phyloP scores from a whole-genome alignment of 345 rosid species.

The Eucalyptus tenuipes region DNA sequence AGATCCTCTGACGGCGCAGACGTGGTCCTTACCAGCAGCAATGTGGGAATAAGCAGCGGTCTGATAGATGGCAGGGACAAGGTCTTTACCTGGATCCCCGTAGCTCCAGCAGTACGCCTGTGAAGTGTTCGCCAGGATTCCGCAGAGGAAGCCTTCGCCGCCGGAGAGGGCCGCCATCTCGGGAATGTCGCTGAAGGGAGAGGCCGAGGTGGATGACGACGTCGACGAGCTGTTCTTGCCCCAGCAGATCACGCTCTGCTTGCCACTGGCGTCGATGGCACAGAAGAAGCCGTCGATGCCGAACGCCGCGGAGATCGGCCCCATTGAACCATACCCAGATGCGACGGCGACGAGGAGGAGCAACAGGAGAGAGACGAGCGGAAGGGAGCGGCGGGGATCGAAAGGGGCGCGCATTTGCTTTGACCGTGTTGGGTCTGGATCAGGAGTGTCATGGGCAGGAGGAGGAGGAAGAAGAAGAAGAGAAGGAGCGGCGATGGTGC shows the following conservation, averaged over 20 bases:
- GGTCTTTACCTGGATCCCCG: conserved; percentile 36
- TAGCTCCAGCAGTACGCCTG: conserved; percentile 61
- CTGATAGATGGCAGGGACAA: conserved; percentile 42
- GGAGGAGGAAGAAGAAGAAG: neutral
- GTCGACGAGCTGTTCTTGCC: conserved; percentile 40
- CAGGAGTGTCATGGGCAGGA: neutral
- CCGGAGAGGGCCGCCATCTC: conserved; percentile 63
- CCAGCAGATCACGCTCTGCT: conserved; percentile 79
- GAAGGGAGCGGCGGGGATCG: neutral
- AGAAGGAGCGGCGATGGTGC: neutral
- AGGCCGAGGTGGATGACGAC: conserved; percentile 4
- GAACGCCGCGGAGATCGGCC: conserved; percentile 70
- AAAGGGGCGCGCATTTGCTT: neutral
- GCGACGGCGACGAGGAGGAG: conserved; percentile 9
- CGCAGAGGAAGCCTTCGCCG: conserved; percentile 75
- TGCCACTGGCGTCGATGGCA: conserved; percentile 89
- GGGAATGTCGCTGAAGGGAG: conserved; percentile 17
- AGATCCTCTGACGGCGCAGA: conserved; percentile 79
- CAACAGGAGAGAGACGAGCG: conserved; percentile 7
- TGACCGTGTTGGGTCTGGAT: neutral
- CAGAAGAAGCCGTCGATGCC: conserved; percentile 84
- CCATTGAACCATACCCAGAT: conserved; percentile 77
- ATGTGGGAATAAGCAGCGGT: conserved; percentile 57
- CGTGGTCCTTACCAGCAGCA: conserved; percentile 80
- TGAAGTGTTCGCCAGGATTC: conserved; percentile 59